Conservation (phyloP, 768 basidiomycete species). For the Mycena epipterygia region DNA sequence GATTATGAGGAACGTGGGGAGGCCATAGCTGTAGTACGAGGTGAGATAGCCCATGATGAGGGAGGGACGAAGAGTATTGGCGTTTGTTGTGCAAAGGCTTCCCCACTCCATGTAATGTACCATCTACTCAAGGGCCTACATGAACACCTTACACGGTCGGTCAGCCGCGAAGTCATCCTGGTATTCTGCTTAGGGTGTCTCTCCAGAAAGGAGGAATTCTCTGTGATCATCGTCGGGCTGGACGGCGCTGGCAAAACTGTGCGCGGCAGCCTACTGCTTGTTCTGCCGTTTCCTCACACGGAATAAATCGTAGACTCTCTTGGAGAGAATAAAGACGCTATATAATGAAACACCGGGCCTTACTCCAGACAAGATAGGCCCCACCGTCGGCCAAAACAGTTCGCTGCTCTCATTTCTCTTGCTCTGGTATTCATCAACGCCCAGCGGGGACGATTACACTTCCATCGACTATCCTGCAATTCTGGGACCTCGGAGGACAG, state of each 20-base stretch:
- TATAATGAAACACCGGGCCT: slow-evolving; percentile 91
- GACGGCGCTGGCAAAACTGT: slow-evolving; percentile 96
- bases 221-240: slow-evolving; percentile 93
- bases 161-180: background rate
- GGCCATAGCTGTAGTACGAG: slow-evolving; percentile 75
- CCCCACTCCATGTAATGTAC: slow-evolving; percentile 73
- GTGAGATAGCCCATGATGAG: slow-evolving; percentile 60
- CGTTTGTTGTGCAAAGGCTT: slow-evolving; percentile 35
- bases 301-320: slow-evolving; percentile 69
- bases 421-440: background rate
- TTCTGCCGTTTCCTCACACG: background rate
- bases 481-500: slow-evolving; percentile 98
- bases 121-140: slow-evolving; percentile 94
- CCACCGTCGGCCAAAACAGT: slow-evolving; percentile 99
- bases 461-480: slow-evolving; percentile 94
- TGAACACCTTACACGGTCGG: slow-evolving; percentile 87
- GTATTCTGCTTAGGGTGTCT: slow-evolving; percentile 5
- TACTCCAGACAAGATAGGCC: slow-evolving; percentile 93
- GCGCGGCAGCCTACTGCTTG: slow-evolving; percentile 21
- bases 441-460: slow-evolving; percentile 93
- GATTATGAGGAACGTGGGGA: slow-evolving; percentile 73
- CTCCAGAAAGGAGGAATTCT: slow-evolving; percentile 88
- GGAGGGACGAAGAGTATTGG: slow-evolving; percentile 38
- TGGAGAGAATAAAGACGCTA: slow-evolving; percentile 94
- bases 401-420: slow-evolving; percentile 43